Conservation (phyloP, 73 alveolate species). For the Symbiodinium natans region DNA sequence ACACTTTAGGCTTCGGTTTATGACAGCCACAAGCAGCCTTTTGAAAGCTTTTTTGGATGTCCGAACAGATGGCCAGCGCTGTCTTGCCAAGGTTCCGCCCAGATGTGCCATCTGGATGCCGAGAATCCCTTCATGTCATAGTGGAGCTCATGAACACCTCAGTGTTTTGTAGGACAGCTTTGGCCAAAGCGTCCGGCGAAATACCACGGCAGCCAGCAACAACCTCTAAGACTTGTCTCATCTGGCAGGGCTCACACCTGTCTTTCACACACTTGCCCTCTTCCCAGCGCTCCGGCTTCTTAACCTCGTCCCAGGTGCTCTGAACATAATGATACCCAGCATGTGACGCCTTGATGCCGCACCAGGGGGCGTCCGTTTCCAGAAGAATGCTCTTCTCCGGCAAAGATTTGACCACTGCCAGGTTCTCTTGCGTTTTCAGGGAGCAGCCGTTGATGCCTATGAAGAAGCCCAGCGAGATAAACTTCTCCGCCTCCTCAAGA, state of each 20-base stretch:
- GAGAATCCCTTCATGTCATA: too few species aligned
- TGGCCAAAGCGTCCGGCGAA: slow-evolving; percentile 44
- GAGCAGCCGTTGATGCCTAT: slow-evolving; percentile 98
- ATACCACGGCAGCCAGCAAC: slow-evolving; percentile 94
- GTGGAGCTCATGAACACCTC: not conserved
- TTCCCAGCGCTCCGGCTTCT: slow-evolving; percentile 95
- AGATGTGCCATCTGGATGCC: too few species aligned
- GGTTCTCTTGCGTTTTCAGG: slow-evolving; percentile 97
- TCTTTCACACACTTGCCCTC: slow-evolving; percentile 97
- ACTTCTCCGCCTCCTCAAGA: slow-evolving; percentile 94
- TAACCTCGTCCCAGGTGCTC: slow-evolving; percentile 96
- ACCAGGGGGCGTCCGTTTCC: slow-evolving; percentile 99
- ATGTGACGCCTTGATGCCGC: slow-evolving; percentile 97
- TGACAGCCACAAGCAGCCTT: too few species aligned
- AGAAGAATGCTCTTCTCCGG: slow-evolving; percentile 96
- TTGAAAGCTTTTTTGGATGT: too few species aligned
- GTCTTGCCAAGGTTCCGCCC: too few species aligned
- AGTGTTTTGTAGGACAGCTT: slow-evolving; percentile 39
- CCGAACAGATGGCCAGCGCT: too few species aligned
- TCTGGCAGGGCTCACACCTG: slow-evolving; percentile 98
- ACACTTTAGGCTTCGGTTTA: too few species aligned
- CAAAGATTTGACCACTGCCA: slow-evolving; percentile 92
- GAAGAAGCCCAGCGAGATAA: slow-evolving; percentile 96
- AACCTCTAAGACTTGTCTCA: slow-evolving; percentile 97
- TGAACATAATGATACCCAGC: slow-evolving; percentile 96